Percentiles rank a stretch among this genome's conserved stretches.
phyloP scores from a whole-genome alignment of 768 basidiomycete genomes.

The Mycena chlorophos region DNA sequence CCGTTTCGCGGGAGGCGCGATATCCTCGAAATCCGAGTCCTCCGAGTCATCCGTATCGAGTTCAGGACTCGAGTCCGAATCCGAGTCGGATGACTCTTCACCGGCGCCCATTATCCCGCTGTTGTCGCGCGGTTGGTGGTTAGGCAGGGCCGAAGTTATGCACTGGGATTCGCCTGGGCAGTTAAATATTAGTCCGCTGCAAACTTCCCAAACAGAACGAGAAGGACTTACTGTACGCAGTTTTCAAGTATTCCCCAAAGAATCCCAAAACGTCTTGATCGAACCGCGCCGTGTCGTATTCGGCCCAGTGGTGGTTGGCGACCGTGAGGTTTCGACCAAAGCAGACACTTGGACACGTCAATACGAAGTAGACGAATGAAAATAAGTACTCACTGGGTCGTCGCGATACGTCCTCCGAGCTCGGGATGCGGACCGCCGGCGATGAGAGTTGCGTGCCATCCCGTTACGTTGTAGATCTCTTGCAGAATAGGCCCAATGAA shows the following conservation, averaged over 20 bases:
- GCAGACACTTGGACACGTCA: neutral
- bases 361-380: neutral
- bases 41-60: too few species aligned
- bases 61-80: too few species aligned
- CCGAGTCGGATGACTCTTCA: too few species aligned
- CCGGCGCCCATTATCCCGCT: too few species aligned
- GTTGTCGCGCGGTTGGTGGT: too few species aligned
- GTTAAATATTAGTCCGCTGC: too few species aligned
- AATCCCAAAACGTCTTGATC: neutral
- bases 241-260: slow-evolving; percentile 5
- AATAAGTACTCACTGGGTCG: neutral
- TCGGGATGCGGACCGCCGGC: slow-evolving; percentile 3
- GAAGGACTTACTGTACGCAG: slow-evolving; percentile 5
- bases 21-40: too few species aligned
- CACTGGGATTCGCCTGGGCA: too few species aligned
- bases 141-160: neutral
- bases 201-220: neutral
- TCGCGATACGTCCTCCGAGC: neutral
- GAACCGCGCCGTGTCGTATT: slow-evolving; percentile 8
- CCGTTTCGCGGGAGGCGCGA: too few species aligned
- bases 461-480: neutral
- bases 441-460: neutral
- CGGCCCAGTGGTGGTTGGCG: neutral
- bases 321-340: slow-evolving; percentile 2
- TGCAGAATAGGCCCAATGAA: slow-evolving; percentile 2